Evolutionary conservation across 257 asterid species (phyloP).

Genomic region (Fraxinus americana): DNA sequence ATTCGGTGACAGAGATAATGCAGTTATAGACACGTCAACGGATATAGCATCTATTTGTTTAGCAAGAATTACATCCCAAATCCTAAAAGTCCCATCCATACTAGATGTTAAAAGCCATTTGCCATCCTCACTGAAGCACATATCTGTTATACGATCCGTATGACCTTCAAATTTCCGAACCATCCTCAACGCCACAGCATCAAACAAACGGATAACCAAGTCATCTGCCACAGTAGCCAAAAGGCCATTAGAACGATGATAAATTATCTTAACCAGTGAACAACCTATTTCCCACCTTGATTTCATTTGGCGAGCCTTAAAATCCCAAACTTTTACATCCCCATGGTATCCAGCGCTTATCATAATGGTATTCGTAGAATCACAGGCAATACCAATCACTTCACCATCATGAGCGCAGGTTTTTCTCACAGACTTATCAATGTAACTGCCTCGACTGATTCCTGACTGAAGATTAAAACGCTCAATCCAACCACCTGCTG

Average conservation of each 20-base stretch:
- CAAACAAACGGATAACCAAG: slow-evolving; percentile 79
- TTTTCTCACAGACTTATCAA: slow-evolving; percentile 59
- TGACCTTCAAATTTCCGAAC: slow-evolving; percentile 92
- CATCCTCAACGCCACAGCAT: slow-evolving; percentile 75
- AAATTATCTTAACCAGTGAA: slow-evolving; percentile 66
- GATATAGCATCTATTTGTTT: slow-evolving; percentile 80
- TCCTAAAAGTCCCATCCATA: slow-evolving; percentile 91
- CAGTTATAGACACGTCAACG: slow-evolving; percentile 77
- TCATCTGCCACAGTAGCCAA: slow-evolving; percentile 85
- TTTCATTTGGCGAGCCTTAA: slow-evolving; percentile 60
- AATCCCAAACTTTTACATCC: slow-evolving; percentile 90
- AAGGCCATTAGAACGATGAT: slow-evolving; percentile 83
- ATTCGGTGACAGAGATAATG: slow-evolving; percentile 81
- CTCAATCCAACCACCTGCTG: slow-evolving; percentile 91
- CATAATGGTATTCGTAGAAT: slow-evolving; percentile 76
- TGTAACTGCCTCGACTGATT: slow-evolving; percentile 77
- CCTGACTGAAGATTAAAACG: slow-evolving; percentile 96
- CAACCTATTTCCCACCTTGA: slow-evolving; percentile 74
- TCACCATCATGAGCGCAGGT: slow-evolving; percentile 70
- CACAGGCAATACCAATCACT: slow-evolving; percentile 85
- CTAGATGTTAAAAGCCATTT: slow-evolving; percentile 92
- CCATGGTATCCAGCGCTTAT: slow-evolving; percentile 83
- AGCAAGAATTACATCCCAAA: slow-evolving; percentile 89
- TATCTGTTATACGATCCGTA: slow-evolving; percentile 78
- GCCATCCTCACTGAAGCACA: slow-evolving; percentile 94